Conservation (phyloP, 2,329 filamentous ascomycete genomes). For the Botrytis cinerea region DNA sequence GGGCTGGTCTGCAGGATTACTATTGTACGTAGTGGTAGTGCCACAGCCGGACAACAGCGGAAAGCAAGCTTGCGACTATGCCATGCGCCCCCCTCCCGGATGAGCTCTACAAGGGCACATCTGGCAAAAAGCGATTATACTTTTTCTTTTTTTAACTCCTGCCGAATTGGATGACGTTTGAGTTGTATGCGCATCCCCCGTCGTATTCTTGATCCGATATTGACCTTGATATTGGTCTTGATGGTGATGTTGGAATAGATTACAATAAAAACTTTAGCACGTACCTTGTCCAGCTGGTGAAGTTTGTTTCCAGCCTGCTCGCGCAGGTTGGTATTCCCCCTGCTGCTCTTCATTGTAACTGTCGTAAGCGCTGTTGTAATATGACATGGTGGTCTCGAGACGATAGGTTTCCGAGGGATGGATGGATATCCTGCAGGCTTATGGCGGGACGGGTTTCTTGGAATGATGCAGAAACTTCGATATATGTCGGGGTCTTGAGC, state of each 20-base stretch:
- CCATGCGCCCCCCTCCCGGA: constrained; percentile 3
- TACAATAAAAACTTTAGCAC: background rate
- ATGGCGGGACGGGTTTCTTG: background rate
- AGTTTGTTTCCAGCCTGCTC: constrained; percentile 20
- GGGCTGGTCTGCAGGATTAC: constrained; percentile 1
- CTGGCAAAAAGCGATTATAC: background rate
- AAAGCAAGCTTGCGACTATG: constrained; percentile 3
- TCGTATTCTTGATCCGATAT: background rate
- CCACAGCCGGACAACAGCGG: background rate
- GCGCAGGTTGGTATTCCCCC: constrained; percentile 21
- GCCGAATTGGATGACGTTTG: background rate
- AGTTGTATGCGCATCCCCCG: background rate
- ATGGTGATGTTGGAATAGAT: background rate
- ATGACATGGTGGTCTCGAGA: constrained; percentile 13
- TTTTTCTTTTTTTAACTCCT: background rate
- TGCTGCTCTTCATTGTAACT: background rate
- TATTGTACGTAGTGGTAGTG: constrained; percentile 9
- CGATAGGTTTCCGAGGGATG: background rate
- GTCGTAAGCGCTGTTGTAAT: constrained; percentile 9
- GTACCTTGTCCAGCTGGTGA: constrained; percentile 6
- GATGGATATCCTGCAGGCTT: constrained; percentile 1
- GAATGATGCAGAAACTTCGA: background rate
- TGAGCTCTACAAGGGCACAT: background rate
- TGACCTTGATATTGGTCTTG: background rate
- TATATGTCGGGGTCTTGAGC: background rate